These are phyloP conservation scores for Arthrobotrys pseudoclavata DNA, from an alignment of 2,329 filamentous ascomycete species.

Conservation along the genomic window DNA sequence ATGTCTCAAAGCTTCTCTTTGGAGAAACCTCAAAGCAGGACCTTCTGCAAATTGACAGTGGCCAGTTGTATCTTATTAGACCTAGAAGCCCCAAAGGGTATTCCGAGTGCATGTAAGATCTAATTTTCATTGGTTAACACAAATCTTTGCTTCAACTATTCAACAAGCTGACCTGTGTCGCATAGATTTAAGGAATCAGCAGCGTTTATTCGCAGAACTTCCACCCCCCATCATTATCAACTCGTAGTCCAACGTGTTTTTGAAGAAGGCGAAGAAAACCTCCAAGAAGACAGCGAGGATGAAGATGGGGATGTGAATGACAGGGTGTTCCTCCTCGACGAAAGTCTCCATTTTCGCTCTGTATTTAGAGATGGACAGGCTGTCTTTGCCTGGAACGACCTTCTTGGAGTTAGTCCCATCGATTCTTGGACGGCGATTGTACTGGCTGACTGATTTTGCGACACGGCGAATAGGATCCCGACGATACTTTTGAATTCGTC, in stretches of 20 bases:
- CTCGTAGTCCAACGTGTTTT: constrained; percentile 96
- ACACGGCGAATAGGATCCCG: constrained; percentile 72
- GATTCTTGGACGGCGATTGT: background rate
- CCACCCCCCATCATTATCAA: constrained; percentile 96
- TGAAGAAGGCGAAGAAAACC: constrained; percentile 95
- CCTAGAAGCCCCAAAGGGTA: constrained; percentile 96
- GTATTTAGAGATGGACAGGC: constrained; percentile 85
- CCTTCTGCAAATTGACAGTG: constrained; percentile 92
- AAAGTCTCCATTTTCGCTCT: constrained; percentile 86
- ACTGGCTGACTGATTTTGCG: background rate
- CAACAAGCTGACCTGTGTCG: background rate
- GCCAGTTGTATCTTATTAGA: constrained; percentile 96
- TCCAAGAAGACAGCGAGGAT: constrained; percentile 89
- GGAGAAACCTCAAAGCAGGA: constrained; percentile 89
- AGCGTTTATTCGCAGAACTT: constrained; percentile 90
- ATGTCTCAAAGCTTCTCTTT: constrained; percentile 90
- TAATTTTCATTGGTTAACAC: background rate
- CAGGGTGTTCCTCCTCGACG: constrained; percentile 96
- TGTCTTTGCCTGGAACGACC: constrained; percentile 92
- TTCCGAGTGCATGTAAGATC: constrained; percentile 83
- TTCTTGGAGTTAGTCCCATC: constrained; percentile 75
- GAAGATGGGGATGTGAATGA: constrained; percentile 96
- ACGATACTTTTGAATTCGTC: constrained; percentile 98
- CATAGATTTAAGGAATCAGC: constrained; percentile 88
- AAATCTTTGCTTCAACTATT: background rate